Evolutionary conservation across 1,284 basidiomycete genomes (phyloP), one percentile per base, ranked within the genome.

Genomic region (Heterobasidion occidentale): DNA sequence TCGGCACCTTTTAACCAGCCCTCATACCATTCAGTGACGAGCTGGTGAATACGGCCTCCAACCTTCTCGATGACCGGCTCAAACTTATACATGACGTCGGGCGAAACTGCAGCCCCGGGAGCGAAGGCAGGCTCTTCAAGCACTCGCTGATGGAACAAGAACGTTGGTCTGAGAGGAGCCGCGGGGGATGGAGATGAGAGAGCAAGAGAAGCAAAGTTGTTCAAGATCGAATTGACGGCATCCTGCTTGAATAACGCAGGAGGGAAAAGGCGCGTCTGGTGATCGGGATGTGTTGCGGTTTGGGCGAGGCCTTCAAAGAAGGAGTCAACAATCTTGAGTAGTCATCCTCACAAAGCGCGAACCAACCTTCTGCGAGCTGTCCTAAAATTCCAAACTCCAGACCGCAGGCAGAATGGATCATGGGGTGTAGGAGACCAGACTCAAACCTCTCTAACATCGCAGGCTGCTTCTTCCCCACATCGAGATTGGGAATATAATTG

Each of bases 341-440:
- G 46, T 3, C 46, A 4, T 27, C 4, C 4, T 27, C 27, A 27
- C 27, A 27, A 27, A 27, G 27, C 27, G 27, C 27, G 27, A 4
- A 27, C 66, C 6, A 53, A 82, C 85, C 84, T 76, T 88, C 84
- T 3, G 80, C 79, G 14, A 84, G 67, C 64, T 86, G 77, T 7
- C 86, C 86, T 3, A 74, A 75, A 12, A 87, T 63, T 5, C 76
- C 75, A 61, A 88, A 86, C 63, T 88, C 86, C 4, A 76, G 66
- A 2, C 84, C 86, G 64, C 83, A 84, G 1, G 83, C 85, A 1
- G 72, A 62, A 58, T 87, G 83, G 36, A 89, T 87, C 58, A 87
- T 64, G 0, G 85, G 84, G 58, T 89, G 87, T 0, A 88, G 48
- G 14, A 87, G 67, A 11, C 81, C 81, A 7, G 77, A 75, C 9